Base-by-base conservation (phyloP, 495 filamentous ascomycete species). In the Paragyromitra xinjiangensis region DNA sequence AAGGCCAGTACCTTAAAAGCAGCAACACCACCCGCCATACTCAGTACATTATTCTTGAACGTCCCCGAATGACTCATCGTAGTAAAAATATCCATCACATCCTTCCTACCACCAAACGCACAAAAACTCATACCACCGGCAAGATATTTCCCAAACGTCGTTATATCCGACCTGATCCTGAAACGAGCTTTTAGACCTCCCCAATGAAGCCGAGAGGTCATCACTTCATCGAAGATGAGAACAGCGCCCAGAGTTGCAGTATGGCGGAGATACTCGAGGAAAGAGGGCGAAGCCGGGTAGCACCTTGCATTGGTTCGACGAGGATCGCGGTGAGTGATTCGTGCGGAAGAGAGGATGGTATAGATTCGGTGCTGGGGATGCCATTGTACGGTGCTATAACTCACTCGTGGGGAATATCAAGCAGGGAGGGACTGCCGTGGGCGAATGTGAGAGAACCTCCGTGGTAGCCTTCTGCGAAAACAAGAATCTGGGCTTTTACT, bases 21-120 rank as follows among this genome's bases (percentile, higher is more conserved):
- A 9, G 79, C 81, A 64, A 83, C 81, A 0, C 85, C 87, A 6
- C 83, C 86, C 58, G 76, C 79, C 87, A 88, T 88, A 4, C 84
- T 84, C 2, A 88, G 69, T 1, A 84, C 83, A 69, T 88, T 89
- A 64, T 89, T 88, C 59, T 89, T 88, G 74, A 86, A 89, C 0
- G 88, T 89, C 0, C 88, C 87, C 0, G 87, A 84, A 65, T 89
- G 87, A 14, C 61, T 58, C 22, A 73, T 22, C 8, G 84, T 84
- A 70, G 85, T 83, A 69, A 85, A 87, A 9, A 85, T 44, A 0
- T 70, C 70, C 80, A 88, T 85, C 1, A 88, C 78, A 6, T 85
- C 81, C 29, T 66, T 63, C 12, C 77, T 78, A 2, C 86, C 86
- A 0, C 87, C 87, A 77, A 89, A 88, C 0, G 83, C 86, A 2